A percentile compares a stretch with the other conserved stretches of the same genome.
Conservation (phyloP, 2,329 filamentous ascomycete genomes). For the Ophidiomyces ophidiicola region DNA sequence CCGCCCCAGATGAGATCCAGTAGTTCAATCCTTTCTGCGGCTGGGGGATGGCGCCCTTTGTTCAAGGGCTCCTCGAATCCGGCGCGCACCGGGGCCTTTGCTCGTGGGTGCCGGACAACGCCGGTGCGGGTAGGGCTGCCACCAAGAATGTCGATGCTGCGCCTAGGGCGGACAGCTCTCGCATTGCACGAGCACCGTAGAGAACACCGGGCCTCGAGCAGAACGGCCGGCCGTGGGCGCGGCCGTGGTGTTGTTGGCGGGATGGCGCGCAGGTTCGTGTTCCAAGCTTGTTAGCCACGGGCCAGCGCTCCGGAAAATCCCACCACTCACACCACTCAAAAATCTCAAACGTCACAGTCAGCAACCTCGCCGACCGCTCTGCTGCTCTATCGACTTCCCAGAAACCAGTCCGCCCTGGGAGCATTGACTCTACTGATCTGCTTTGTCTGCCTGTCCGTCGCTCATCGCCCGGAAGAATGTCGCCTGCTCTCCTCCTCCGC, state of each 20-base stretch:
- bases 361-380: slow-evolving; percentile 7
- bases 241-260: background rate
- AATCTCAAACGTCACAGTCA: slow-evolving; percentile 9
- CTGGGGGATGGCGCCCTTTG: no score
- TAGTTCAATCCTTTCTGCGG: no score
- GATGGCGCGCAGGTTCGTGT: background rate
- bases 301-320: slow-evolving; percentile 11
- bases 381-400: slow-evolving; percentile 7
- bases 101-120: no score
- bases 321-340: slow-evolving; percentile 14
- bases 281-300: slow-evolving; percentile 8
- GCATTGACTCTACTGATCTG: background rate
- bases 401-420: background rate
- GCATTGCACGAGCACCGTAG: no score
- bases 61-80: no score
- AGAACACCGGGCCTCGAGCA: no score
- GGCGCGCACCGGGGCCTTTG: no score
- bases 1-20: no score
- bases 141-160: no score
- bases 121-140: no score
- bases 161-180: no score
- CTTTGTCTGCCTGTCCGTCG: background rate
- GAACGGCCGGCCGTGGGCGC: no score
- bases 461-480: slow-evolving; percentile 40
- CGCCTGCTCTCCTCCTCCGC: slow-evolving; percentile 57